Percentiles rank a stretch among this genome's conserved stretches.
Conservation (phyloP, 257 asterid genomes). For the Plantago ovata region DNA sequence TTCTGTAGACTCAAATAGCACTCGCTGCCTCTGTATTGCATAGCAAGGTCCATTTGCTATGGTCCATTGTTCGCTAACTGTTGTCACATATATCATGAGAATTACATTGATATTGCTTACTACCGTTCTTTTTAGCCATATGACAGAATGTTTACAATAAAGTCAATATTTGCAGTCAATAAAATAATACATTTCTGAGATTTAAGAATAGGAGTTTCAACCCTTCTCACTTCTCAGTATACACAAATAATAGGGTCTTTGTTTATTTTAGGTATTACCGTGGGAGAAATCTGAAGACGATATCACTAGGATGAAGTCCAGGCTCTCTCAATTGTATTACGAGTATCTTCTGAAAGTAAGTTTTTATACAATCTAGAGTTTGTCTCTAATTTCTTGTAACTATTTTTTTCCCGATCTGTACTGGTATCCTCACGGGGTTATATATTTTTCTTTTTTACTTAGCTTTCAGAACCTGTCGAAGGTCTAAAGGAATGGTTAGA, state of each 20-base stretch:
- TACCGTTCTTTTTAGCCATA: constrained; percentile 4
- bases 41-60: too few species aligned
- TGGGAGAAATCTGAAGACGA: constrained; percentile 60
- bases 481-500: constrained; percentile 96
- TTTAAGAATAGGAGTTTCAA: constrained; percentile 1
- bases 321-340: constrained; percentile 70
- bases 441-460: constrained; percentile 17
- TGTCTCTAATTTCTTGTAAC: constrained; percentile 10
- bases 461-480: constrained; percentile 80
- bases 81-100: constrained; percentile 2
- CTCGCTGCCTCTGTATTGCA: too few species aligned
- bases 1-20: too few species aligned
- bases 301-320: constrained; percentile 58
- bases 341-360: constrained; percentile 67
- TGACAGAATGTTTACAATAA: neutral
- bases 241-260: constrained; percentile 12
- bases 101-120: neutral
- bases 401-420: constrained; percentile 12
- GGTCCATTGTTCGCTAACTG: too few species aligned
- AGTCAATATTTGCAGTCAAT: neutral
- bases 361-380: constrained; percentile 13
- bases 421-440: constrained; percentile 9
- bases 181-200: neutral
- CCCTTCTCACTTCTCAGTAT: neutral
- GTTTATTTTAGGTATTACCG: constrained; percentile 46